phyloP scores from a whole-genome alignment of 805 yeast genomes.

The Candida wancherniae region DNA sequence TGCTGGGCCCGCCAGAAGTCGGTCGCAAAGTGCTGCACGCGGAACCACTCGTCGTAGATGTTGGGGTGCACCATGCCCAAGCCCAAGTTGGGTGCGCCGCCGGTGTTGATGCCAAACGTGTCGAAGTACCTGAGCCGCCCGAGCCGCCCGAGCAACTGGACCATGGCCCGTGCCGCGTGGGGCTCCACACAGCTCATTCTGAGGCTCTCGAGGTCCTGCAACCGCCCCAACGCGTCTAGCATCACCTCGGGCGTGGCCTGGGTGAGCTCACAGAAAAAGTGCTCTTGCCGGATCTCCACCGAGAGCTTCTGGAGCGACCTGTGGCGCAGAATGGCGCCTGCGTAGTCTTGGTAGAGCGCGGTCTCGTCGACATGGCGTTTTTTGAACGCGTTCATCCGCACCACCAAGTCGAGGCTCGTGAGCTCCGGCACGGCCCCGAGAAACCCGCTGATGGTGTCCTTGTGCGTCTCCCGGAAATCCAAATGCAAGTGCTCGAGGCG shows the following conservation, averaged over 20 bases:
- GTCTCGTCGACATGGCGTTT: conserved; percentile 3
- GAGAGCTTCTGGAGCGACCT: conserved; percentile 28
- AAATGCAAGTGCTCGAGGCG: conserved; percentile 26
- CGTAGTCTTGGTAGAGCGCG: conserved; percentile 13
- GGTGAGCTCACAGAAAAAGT: conserved; percentile 25
- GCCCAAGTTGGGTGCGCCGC: conserved; percentile 52
- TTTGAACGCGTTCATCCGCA: conserved; percentile 36
- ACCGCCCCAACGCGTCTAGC: conserved; percentile 13
- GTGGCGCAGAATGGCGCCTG: conserved; percentile 19
- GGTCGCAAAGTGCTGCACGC: conserved; percentile 50
- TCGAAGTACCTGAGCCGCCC: conserved; percentile 32
- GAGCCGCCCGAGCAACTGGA: conserved; percentile 21
- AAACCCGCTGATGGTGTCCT: conserved; percentile 39
- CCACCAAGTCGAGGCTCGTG: conserved; percentile 35
- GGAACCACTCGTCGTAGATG: conserved; percentile 52
- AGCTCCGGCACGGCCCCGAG: conserved; percentile 21
- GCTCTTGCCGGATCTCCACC: conserved; percentile 38
- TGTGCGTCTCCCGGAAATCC: conserved; percentile 38
- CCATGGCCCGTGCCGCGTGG: conserved; percentile 8
- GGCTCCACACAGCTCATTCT: conserved; percentile 34
- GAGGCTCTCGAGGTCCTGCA: conserved; percentile 27
- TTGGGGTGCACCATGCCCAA: conserved; percentile 50
- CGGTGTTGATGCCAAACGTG: conserved; percentile 46
- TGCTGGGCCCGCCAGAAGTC: conserved; percentile 28
- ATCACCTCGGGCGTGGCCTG: conserved; percentile 19